Evolutionary conservation across 306 rosid species (phyloP).

Genomic region (Hippophae tibetana): DNA sequence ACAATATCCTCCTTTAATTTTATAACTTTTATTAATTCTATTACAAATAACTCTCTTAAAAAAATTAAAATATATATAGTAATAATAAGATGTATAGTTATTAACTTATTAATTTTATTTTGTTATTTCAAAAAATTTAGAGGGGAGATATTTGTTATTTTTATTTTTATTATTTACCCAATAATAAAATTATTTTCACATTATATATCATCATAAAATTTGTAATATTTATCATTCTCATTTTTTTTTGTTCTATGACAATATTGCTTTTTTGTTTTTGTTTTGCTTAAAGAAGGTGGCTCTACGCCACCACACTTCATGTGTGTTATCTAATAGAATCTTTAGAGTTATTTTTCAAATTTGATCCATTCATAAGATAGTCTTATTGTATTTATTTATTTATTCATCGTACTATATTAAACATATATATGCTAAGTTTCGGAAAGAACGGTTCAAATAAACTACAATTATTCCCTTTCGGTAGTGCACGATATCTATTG

Average conservation of each 20-base stretch:
- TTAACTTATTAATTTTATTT: too few relatives aligned
- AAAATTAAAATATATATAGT: too few relatives aligned
- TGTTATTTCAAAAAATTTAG: too few relatives aligned
- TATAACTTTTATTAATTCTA: too few relatives aligned
- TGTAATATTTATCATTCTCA: too few relatives aligned
- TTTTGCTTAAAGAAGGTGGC: slow-evolving; percentile 2
- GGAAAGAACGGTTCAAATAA: not conserved
- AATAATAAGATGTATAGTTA: too few relatives aligned
- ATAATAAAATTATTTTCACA: too few relatives aligned
- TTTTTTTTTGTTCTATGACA: not conserved
- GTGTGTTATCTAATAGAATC: not conserved
- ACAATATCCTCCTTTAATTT: too few relatives aligned
- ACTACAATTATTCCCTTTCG: not conserved
- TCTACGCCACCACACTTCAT: slow-evolving; percentile 14
- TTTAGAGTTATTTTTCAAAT: not conserved
- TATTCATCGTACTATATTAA: not conserved
- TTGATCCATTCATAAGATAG: not conserved
- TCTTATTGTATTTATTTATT: not conserved
- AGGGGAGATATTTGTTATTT: too few relatives aligned
- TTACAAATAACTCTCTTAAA: too few relatives aligned
- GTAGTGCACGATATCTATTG: slow-evolving; percentile 3
- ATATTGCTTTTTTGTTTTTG: not conserved
- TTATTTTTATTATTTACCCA: too few relatives aligned
- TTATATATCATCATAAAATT: too few relatives aligned
- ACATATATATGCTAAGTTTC: not conserved